phyloP scores from a whole-genome alignment of 176 grass and related monocot species.

The Zea mays region Zm-B73-REFERENCE-NAM-5.0 NC_050096.1:18388501-18389000 shows the following conservation, averaged over 20 bases:
- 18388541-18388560: slow-evolving; percentile 76
- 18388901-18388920: slow-evolving; percentile 65
- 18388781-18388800: slow-evolving; percentile 75
- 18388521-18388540: slow-evolving; percentile 70
- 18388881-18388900: slow-evolving; percentile 62
- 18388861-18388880: slow-evolving; percentile 86
- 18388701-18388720: slow-evolving; percentile 79
- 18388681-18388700: slow-evolving; percentile 60
- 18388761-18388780: slow-evolving; percentile 70
- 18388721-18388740: slow-evolving; percentile 60
- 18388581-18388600: slow-evolving; percentile 8
- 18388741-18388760: slow-evolving; percentile 73
- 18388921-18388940: slow-evolving; percentile 75
- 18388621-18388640: slow-evolving; percentile 68
- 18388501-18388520: slow-evolving; percentile 73
- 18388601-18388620: slow-evolving; percentile 68
- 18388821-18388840: slow-evolving; percentile 96
- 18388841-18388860: slow-evolving; percentile 96
- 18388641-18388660: slow-evolving; percentile 66
- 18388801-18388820: slow-evolving; percentile 55
- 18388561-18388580: slow-evolving; percentile 43
- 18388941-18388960: slow-evolving; percentile 94
- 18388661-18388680: slow-evolving; percentile 61
- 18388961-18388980: slow-evolving; percentile 75
- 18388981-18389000: slow-evolving; percentile 43